These are phyloP conservation scores for Podaxis rugospora DNA, from an alignment of 768 basidiomycete genomes.

Conservation along the genomic window DNA sequence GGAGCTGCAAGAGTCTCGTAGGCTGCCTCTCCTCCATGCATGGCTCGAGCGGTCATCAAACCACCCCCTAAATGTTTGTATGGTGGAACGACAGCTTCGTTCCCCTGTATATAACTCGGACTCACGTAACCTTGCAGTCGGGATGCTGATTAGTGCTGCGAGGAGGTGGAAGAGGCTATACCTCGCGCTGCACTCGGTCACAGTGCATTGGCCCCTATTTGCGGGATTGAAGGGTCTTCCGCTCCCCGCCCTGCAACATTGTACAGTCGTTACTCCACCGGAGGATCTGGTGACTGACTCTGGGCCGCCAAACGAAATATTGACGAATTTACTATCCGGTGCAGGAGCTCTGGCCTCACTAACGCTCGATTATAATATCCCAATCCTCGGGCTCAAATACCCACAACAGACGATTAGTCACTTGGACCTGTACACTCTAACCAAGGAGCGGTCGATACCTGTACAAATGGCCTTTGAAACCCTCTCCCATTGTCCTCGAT, in stretches of 20 bases:
- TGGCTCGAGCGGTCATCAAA: constrained; percentile 9
- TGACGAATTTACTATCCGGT: constrained; percentile 1
- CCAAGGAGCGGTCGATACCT: constrained; percentile 8
- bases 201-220: constrained; percentile 7
- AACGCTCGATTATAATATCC: constrained; percentile 1
- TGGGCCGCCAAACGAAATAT: neutral
- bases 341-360: neutral
- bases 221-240: neutral
- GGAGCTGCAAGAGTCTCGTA: constrained; percentile 8
- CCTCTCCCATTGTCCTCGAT: neutral
- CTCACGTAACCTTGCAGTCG: constrained; percentile 7
- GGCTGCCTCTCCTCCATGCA: constrained; percentile 5
- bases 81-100: constrained; percentile 7
- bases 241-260: constrained; percentile 1
- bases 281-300: neutral
- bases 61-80: constrained; percentile 8
- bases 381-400: neutral
- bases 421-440: constrained; percentile 4
- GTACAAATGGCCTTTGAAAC: constrained; percentile 8
- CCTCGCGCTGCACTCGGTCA: constrained; percentile 1
- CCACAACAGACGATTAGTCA: constrained; percentile 2
- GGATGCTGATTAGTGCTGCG: neutral
- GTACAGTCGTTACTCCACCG: constrained; percentile 3
- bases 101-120: constrained; percentile 6
- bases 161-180: constrained; percentile 8